Base-by-base conservation (phyloP, 352 stramenopile genomes). In the Phytophthora fragariaefolia region DNA sequence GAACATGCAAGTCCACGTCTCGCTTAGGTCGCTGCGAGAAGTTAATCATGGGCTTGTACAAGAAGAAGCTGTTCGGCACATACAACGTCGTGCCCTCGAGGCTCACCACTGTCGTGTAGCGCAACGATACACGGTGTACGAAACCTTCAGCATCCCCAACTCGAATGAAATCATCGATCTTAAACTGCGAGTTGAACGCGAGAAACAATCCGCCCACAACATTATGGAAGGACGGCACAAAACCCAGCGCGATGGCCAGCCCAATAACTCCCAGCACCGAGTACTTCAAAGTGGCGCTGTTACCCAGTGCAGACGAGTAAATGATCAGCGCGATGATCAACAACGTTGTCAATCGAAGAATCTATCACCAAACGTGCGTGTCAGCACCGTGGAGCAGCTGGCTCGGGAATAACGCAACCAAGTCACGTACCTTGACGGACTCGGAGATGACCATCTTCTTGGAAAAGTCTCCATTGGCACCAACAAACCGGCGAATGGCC, bases 11-110 rank as follows among this genome's bases (percentile, higher is more conserved):
- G 55, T 95, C 82, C 26, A 96, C 83, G 46, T 94, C 82, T 27
- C 85, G 79, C 59, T 96, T 96, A 2, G 89, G 89, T 0, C 86
- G 85, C 57, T 95, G 85, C 45, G 87, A 90, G 58, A 87, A 96
- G 58, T 96, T 96, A 28, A 96, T 82, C 89, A 96, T 95, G 23
- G 86, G 89, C 49, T 94, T 94, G 81, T 93, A 96, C n/a, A 96
- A 68, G 54, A 96, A 96, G 62, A 93, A 95, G 58, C 87, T 95
- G 71, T 96, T 96, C 24, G 86, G 86, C 20, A 96, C 78, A 59
- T 87, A 95, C 17, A 93, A 70, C 42, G 87, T 91, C 28, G 89
- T 95, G 34, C 84, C 83, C 26, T 94, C 87, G 17, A 87, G 73
- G n/a, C 81, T 93, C 68, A 95, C 74, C 22, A 96, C 60, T 7